A percentile compares a stretch with the other conserved stretches of the same genome.
These are phyloP conservation scores for Cystobasidium tubakii DNA, from an alignment of 768 basidiomycete species.

Conservation along the genomic window DNA sequence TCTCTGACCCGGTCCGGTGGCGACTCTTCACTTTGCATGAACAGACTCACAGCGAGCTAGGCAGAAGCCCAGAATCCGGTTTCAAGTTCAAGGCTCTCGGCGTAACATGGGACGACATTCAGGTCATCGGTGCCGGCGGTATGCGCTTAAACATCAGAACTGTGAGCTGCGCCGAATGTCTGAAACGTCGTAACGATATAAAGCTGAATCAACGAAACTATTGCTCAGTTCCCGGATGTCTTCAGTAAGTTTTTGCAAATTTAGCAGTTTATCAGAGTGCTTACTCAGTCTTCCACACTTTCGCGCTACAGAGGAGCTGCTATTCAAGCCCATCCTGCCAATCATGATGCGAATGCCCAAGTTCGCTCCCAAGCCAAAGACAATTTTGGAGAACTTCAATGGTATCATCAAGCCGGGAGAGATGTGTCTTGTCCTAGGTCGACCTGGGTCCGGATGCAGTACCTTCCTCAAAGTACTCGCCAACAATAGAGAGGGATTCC, in stretches of 20 bases:
- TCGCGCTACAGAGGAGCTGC: slow-evolving; percentile 48
- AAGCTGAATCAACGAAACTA: slow-evolving; percentile 42
- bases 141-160: slow-evolving; percentile 38
- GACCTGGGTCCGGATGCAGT: slow-evolving; percentile 62
- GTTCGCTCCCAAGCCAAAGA: slow-evolving; percentile 60
- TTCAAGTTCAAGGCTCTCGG: slow-evolving; percentile 52
- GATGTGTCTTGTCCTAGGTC: slow-evolving; percentile 60
- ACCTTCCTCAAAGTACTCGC: slow-evolving; percentile 76
- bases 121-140: slow-evolving; percentile 51
- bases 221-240: slow-evolving; percentile 50
- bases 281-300: neutral
- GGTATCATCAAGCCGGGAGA: slow-evolving; percentile 61
- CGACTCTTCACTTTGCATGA: neutral
- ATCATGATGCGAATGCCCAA: slow-evolving; percentile 53
- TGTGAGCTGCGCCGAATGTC: neutral
- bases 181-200: neutral
- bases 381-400: slow-evolving; percentile 57
- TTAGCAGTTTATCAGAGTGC: too few species aligned
- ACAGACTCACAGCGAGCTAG: slow-evolving; percentile 30
- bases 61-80: slow-evolving; percentile 47
- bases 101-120: slow-evolving; percentile 46
- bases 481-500: slow-evolving; percentile 66
- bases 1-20: slow-evolving; percentile 1
- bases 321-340: slow-evolving; percentile 63
- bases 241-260: slow-evolving; percentile 42